phyloP scores from a whole-genome alignment of 495 filamentous ascomycete genomes.

The Pyronema domesticum region DNA sequence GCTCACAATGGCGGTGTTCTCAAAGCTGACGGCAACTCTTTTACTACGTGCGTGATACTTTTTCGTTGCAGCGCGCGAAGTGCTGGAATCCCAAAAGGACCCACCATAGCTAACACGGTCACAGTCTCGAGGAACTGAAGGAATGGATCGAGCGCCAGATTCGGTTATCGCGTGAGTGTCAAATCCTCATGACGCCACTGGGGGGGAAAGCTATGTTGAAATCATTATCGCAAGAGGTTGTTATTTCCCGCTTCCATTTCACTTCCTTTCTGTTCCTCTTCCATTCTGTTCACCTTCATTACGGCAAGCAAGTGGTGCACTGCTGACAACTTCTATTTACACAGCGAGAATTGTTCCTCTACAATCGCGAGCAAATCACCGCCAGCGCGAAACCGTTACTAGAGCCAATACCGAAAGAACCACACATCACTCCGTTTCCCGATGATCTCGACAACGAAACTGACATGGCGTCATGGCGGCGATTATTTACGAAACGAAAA shows the following conservation, averaged over 20 bases:
- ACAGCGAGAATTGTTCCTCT: slow-evolving; percentile 22
- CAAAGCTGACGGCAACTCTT: slow-evolving; percentile 38
- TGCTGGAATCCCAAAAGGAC: no score
- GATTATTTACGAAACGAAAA: slow-evolving; percentile 23
- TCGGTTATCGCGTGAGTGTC: slow-evolving; percentile 37
- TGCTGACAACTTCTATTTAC: neutral
- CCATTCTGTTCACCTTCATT: neutral
- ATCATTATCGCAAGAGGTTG: neutral
- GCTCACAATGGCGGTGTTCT: slow-evolving; percentile 52
- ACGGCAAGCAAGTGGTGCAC: neutral
- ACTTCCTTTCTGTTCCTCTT: no score
- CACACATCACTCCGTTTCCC: slow-evolving; percentile 16
- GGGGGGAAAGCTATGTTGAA: slow-evolving; percentile 38
- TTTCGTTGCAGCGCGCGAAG: neutral
- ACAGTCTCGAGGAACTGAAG: slow-evolving; percentile 45
- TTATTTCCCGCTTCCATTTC: neutral
- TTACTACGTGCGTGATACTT: slow-evolving; percentile 36
- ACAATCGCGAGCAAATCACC: slow-evolving; percentile 21
- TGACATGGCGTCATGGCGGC: slow-evolving; percentile 19
- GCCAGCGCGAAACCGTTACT: slow-evolving; percentile 9
- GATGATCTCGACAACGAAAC: slow-evolving; percentile 19
- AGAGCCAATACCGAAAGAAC: slow-evolving; percentile 10
- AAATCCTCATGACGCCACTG: slow-evolving; percentile 53
- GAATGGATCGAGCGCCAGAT: slow-evolving; percentile 47
- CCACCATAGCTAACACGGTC: neutral